Conservation (phyloP, 306 rosid species). For the Ammopiptanthus mongolicus region DNA sequence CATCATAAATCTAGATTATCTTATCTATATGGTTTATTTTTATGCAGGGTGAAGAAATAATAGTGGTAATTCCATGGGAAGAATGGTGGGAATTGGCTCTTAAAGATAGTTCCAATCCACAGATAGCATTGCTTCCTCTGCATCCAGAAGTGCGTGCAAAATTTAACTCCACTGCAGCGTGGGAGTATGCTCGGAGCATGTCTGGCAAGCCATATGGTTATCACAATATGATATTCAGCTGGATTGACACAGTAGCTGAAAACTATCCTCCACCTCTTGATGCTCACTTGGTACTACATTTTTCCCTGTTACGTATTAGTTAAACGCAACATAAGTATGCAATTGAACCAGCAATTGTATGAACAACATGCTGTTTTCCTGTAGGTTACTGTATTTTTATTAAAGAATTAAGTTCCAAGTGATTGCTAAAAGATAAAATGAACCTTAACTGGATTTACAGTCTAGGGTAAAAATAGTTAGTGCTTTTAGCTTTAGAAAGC, state of each 20-base stretch:
- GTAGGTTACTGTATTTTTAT: background rate
- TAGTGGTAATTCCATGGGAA: conserved; percentile 78
- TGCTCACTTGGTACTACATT: conserved; percentile 74
- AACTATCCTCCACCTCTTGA: conserved; percentile 98
- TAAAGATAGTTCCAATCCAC: conserved; percentile 77
- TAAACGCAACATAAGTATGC: background rate
- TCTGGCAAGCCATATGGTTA: conserved; percentile 92
- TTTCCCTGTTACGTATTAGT: background rate
- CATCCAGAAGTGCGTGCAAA: conserved; percentile 67
- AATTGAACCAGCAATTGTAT: background rate
- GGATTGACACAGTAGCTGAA: conserved; percentile 88
- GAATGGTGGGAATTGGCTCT: conserved; percentile 91
- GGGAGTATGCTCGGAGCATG: conserved; percentile 88
- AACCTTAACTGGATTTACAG: background rate
- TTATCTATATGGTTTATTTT: background rate
- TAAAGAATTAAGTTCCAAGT: background rate
- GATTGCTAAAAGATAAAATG: background rate
- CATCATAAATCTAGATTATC: background rate
- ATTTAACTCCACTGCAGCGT: conserved; percentile 76
- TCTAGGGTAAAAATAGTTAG: conserved; percentile 4
- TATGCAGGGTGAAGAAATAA: conserved; percentile 81
- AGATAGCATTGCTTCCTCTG: conserved; percentile 79
- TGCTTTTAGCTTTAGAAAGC: background rate
- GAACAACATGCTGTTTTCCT: background rate
- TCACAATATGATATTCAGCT: conserved; percentile 92